Conservation (phyloP, 768 basidiomycete species). For the Hericium coralloides region DNA sequence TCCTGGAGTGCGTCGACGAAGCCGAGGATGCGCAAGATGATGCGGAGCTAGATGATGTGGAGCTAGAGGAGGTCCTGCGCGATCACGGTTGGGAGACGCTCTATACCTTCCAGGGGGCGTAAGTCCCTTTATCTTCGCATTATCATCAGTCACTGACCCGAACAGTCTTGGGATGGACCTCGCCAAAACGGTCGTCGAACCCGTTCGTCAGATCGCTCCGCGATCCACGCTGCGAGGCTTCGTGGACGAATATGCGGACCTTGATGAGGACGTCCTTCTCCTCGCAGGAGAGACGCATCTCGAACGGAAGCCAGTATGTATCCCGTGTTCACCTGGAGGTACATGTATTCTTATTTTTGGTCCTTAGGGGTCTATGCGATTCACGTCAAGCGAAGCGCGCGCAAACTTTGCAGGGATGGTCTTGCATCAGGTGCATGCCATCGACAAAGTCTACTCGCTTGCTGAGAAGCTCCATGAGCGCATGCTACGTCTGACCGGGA, state of each 20-base stretch:
- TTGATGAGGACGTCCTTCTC: conserved; percentile 29
- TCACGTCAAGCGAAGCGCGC: conserved; percentile 3
- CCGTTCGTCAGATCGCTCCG: conserved; percentile 28
- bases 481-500: conserved; percentile 22
- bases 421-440: background rate
- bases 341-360: background rate
- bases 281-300: conserved; percentile 33
- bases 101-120: conserved; percentile 33
- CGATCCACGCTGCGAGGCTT: conserved; percentile 29
- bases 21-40: conserved; percentile 16
- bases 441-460: conserved; percentile 18
- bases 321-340: conserved; percentile 11
- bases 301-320: conserved; percentile 30
- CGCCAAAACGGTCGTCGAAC: conserved; percentile 32
- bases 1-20: background rate
- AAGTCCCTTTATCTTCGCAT: conserved; percentile 14
- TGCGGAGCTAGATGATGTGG: conserved; percentile 22
- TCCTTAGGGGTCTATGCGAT: conserved; percentile 12
- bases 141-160: background rate
- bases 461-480: conserved; percentile 22
- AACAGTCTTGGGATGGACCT: conserved; percentile 33
- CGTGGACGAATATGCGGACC: conserved; percentile 28
- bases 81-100: conserved; percentile 32
- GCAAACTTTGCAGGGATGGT: conserved; percentile 6
- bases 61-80: conserved; percentile 24